Evolutionary conservation across 345 rosid species (phyloP), one percentile per base, ranked within the genome.

Genomic region (Hibiscus tridactylites): DNA sequence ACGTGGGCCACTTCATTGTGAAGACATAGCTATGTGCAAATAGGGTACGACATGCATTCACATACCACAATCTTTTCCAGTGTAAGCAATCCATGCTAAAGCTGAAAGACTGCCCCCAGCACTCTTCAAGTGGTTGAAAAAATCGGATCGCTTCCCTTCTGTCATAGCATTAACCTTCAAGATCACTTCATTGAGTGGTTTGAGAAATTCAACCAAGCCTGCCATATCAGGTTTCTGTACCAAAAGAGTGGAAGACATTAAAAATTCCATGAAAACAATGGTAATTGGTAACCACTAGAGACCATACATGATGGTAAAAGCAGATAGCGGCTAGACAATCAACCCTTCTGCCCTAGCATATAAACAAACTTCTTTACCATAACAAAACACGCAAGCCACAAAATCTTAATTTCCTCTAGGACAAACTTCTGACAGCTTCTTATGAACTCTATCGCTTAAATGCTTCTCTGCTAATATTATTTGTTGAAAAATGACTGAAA

Each of bases 61-160:
- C 89, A 71, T 74, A 91, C 98, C 98, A 73, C 99, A 96, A 70
- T 88, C 95, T 78, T 96, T 96, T 33, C 96, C 97, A 0, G 91
- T 83, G 79, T 79, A 92, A 59, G 99, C 94, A 87, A 96, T 84
- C 98, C 97, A 92, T 2, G 88, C 96, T 81, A 96, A 89, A 61
- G 99, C 98, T 26, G 90, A 39, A 5, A 92, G 82, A 85, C 98
- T 89, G 76, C 91, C 98, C 5, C 83, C 84, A 28, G 92, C 94
- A 77, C 90, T 65, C 79, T 92, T 96, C 75, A 88, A 80, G 81
- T 96, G 99, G 79, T 92, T 96, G 79, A 92, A 89, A 79, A 82
- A 92, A 85, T 88, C 98, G 15, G 91, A 87, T 71, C 96, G 87
- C 83, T 76, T 89, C 35, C 94, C 98, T 77, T 90, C 96, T 21